Conservation (phyloP, 2,329 filamentous ascomycete genomes). For the Talaromyces sp. region DNA sequence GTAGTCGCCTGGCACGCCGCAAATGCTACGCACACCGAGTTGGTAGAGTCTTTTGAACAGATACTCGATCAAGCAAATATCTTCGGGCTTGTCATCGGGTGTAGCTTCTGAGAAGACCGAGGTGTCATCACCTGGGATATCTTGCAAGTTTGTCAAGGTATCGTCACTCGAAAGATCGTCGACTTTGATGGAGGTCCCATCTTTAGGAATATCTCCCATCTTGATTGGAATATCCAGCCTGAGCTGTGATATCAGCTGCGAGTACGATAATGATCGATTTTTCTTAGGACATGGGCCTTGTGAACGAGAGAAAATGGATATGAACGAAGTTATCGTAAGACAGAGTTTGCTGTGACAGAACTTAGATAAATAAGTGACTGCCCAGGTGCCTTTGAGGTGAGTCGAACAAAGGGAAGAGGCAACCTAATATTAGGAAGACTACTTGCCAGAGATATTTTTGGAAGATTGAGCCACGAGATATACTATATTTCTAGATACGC, state of each 20-base stretch:
- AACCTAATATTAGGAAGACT: no score
- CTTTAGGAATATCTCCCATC: neutral
- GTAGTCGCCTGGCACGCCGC: conserved; percentile 69
- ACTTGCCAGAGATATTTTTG: no score
- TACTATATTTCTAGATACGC: no score
- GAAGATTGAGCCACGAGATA: no score
- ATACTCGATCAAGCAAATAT: conserved; percentile 38
- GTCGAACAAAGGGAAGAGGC: no score
- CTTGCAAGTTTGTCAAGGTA: neutral
- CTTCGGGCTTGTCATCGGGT: neutral
- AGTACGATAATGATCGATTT: neutral
- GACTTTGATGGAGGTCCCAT: neutral
- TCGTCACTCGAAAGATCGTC: neutral
- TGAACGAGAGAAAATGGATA: neutral
- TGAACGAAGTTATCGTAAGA: neutral
- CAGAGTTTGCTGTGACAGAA: no score
- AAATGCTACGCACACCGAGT: conserved; percentile 59
- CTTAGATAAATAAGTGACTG: no score
- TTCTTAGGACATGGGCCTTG: neutral
- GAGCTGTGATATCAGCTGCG: neutral
- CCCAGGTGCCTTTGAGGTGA: no score
- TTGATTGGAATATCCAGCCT: neutral
- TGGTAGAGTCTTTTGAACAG: conserved; percentile 61
- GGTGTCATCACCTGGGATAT: neutral
- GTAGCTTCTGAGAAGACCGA: neutral